A percentile compares a stretch with the other conserved stretches of the same genome.
Evolutionary conservation across 225 moss, liverwort and hornwort species (phyloP).

Genomic region (Anthoceros angustus): DNA sequence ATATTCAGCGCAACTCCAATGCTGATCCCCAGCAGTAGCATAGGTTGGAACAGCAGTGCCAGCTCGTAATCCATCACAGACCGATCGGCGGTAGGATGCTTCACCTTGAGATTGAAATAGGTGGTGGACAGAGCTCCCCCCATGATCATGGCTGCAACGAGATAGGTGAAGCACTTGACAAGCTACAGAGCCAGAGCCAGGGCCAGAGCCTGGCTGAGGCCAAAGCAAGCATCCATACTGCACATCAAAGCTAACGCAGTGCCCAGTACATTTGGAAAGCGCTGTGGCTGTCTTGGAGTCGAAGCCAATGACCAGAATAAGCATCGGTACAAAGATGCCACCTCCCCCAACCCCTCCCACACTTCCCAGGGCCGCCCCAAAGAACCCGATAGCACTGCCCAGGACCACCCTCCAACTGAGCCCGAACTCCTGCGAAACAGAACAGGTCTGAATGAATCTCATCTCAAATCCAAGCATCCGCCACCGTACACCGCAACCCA

Average conservation of each 20-base stretch:
- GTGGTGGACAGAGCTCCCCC: constrained; percentile 13
- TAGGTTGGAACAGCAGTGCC: constrained; percentile 18
- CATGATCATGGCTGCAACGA: constrained; percentile 12
- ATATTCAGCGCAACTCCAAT: constrained; percentile 19
- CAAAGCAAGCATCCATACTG: too few relatives aligned
- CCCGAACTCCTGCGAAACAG: constrained; percentile 8
- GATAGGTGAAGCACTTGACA: neutral
- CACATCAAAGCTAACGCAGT: too few relatives aligned
- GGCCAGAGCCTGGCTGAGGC: too few relatives aligned
- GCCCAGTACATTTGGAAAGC: constrained; percentile 15
- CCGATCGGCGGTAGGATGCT: constrained; percentile 11
- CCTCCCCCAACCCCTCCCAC: constrained; percentile 25
- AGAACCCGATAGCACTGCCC: constrained; percentile 12
- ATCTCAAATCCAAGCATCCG: too few relatives aligned
- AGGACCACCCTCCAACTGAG: constrained; percentile 14
- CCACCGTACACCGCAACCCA: too few relatives aligned
- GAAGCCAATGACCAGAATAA: constrained; percentile 18
- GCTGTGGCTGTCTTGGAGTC: constrained; percentile 22
- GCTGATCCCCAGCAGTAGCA: constrained; percentile 22
- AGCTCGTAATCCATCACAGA: constrained; percentile 16
- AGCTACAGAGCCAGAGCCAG: neutral
- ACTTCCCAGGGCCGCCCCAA: constrained; percentile 20
- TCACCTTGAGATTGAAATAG: constrained; percentile 13
- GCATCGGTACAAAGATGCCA: constrained; percentile 20
- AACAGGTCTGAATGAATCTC: too few relatives aligned